Evolutionary conservation across 2,329 filamentous ascomycete genomes (phyloP), one percentile per base, ranked within the genome.

Genomic region (Ramichloridium luteum): DNA sequence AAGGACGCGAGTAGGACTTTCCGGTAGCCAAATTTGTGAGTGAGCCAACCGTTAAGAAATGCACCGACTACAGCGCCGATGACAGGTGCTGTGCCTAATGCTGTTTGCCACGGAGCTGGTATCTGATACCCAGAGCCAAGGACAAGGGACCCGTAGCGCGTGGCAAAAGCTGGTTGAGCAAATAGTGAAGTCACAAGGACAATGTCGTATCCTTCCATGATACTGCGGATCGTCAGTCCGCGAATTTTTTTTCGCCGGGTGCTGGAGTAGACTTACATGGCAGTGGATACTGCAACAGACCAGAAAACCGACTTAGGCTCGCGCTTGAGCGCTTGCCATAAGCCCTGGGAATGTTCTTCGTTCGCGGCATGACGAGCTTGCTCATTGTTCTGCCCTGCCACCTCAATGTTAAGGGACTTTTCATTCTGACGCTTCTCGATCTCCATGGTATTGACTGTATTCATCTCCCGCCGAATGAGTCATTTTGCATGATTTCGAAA

Each of bases 41-140:
- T 73, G 30, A 78, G 54, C 51, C 65, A 74, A 27, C 77, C 77
- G 48, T 78, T 79, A 51, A 79, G 61, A 42, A 77, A 58, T 28
- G 80, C 62, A 12, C 77, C 77, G 34, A 80, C 64, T 32, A 82
- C 73, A 48, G 77, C 52, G 32, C 46, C 46, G 2, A 44, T 33
- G 34, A 68, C 64, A 30, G 68, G 67, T 16, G 68, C 72, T 34
- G 71, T 72, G 5, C 61, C 65, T 2, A 76, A 47, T 0, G 61
- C 70, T 0, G 65, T 64, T 47, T 74, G 70, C 72, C 72, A 77
- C 1, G 62, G 57, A 0, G 68, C 64, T 1, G 67, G 61, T 13
- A 75, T 55, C 23, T 62, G 55, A 35, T 66, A 67, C n/a, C n/a
- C n/a, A n/a, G n/a, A n/a, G n/a, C n/a, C n/a, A n/a, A n/a, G n/a